Conservation (phyloP, 2,329 filamentous ascomycete species). For the Simplicillium aogashimaense region DNA sequence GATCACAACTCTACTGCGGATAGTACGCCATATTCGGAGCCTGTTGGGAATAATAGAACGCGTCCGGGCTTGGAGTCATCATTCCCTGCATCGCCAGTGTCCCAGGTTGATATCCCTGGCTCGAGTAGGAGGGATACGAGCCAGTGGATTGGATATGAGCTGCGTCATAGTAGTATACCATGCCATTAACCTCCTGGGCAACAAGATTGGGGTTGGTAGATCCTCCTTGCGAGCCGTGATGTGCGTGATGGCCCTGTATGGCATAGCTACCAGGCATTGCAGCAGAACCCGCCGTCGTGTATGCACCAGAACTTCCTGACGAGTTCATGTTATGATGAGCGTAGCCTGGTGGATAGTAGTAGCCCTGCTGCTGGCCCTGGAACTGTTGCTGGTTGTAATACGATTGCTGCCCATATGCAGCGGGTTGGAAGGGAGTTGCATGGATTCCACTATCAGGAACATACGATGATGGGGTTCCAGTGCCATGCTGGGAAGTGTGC, state of each 20-base stretch:
- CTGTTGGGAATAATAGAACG: constrained; percentile 60
- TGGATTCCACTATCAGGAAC: constrained; percentile 91
- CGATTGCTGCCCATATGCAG: constrained; percentile 47
- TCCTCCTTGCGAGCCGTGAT: constrained; percentile 18
- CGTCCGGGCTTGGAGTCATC: constrained; percentile 59
- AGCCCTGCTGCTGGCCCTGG: constrained; percentile 42
- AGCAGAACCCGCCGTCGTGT: constrained; percentile 45
- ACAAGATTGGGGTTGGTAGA: constrained; percentile 37
- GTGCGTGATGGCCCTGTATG: constrained; percentile 31
- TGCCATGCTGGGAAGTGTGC: constrained; percentile 53
- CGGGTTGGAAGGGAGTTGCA: constrained; percentile 80
- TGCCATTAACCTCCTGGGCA: constrained; percentile 87
- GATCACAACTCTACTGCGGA: constrained; percentile 37
- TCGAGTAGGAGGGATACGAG: constrained; percentile 36
- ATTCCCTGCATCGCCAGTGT: constrained; percentile 68
- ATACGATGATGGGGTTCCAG: constrained; percentile 75
- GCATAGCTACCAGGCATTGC: constrained; percentile 28
- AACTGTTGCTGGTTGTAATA: constrained; percentile 44
- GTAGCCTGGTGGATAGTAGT: constrained; percentile 57
- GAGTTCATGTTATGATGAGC: constrained; percentile 41
- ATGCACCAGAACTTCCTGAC: constrained; percentile 40
- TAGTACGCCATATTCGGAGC: constrained; percentile 51
- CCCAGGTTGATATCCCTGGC: constrained; percentile 44
- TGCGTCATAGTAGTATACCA: constrained; percentile 89
- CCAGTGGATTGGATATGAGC: constrained; percentile 54